Evolutionary conservation across 441 rosid genomes (phyloP).

Genomic region (Pelargonium fulgidum): DNA sequence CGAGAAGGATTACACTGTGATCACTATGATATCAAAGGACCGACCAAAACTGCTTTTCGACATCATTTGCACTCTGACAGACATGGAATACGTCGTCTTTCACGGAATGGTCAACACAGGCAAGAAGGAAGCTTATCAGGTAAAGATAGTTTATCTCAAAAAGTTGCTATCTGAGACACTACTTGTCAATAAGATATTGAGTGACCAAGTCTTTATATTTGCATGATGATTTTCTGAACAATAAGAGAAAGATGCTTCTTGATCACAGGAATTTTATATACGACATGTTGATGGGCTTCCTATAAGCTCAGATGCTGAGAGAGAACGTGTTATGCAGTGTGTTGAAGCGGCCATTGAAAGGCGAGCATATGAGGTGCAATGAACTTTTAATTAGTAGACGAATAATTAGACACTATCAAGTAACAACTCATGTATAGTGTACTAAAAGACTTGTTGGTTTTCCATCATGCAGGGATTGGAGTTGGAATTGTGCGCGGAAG

Average conservation of each 20-base stretch:
- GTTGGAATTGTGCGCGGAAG: constrained; percentile 65
- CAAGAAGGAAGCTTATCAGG: constrained; percentile 84
- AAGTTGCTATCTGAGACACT: background rate
- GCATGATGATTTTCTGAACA: background rate
- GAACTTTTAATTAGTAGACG: background rate
- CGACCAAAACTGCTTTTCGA: constrained; percentile 92
- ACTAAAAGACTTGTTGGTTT: constrained; percentile 4
- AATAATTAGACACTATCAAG: background rate
- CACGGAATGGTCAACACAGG: constrained; percentile 81
- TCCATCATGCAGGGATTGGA: constrained; percentile 53
- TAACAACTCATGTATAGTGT: background rate
- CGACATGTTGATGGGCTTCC: constrained; percentile 91
- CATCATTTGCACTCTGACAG: constrained; percentile 79
- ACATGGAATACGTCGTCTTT: constrained; percentile 87
- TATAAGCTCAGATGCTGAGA: constrained; percentile 78
- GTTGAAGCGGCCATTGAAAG: constrained; percentile 92
- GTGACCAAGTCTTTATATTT: background rate
- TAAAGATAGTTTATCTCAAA: constrained; percentile 22
- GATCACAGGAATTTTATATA: constrained; percentile 74
- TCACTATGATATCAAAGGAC: constrained; percentile 79
- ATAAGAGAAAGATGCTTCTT: background rate
- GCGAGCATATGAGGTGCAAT: constrained; percentile 61
- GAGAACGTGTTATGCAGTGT: constrained; percentile 76
- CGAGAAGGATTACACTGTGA: constrained; percentile 75
- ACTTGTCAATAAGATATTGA: too few species aligned